Conservation (phyloP, 257 asterid species). For the Ligustrum vulgare region DNA sequence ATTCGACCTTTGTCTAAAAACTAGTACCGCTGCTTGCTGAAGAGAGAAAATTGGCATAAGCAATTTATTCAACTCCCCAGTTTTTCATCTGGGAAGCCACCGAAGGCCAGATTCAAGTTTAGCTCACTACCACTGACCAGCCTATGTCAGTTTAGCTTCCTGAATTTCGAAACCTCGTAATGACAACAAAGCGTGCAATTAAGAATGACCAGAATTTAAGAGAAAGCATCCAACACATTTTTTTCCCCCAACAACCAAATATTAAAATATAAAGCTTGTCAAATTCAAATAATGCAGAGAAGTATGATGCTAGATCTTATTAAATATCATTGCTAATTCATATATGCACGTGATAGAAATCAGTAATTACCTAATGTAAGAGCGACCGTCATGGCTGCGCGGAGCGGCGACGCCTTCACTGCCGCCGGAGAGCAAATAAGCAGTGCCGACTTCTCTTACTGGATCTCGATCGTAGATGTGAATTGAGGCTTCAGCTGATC, state of each 20-base stretch:
- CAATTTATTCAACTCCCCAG: background rate
- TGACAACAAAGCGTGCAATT: background rate
- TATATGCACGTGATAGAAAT: conserved; percentile 5
- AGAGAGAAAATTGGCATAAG: conserved; percentile 10
- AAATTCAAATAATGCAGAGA: conserved; percentile 20
- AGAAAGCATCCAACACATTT: background rate
- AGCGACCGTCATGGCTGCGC: conserved; percentile 46
- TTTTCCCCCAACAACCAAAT: background rate
- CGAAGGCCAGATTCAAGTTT: conserved; percentile 4
- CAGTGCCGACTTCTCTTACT: conserved; percentile 95
- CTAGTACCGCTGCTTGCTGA: conserved; percentile 4
- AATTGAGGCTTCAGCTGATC: conserved; percentile 71
- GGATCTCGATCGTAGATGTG: conserved; percentile 85
- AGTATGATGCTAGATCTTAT: conserved; percentile 42
- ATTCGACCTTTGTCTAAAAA: too few relatives aligned
- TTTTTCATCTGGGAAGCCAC: background rate
- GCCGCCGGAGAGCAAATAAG: conserved; percentile 89
- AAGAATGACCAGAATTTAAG: background rate
- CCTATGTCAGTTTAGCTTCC: conserved; percentile 22
- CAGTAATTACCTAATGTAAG: conserved; percentile 70
- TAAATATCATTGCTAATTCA: conserved; percentile 1
- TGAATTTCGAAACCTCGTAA: conserved; percentile 8
- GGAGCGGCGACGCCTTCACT: conserved; percentile 80
- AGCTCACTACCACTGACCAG: conserved; percentile 18
- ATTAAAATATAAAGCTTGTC: background rate